phyloP scores from a whole-genome alignment of 345 rosid genomes.

The Dipteronia dyeriana region DNA sequence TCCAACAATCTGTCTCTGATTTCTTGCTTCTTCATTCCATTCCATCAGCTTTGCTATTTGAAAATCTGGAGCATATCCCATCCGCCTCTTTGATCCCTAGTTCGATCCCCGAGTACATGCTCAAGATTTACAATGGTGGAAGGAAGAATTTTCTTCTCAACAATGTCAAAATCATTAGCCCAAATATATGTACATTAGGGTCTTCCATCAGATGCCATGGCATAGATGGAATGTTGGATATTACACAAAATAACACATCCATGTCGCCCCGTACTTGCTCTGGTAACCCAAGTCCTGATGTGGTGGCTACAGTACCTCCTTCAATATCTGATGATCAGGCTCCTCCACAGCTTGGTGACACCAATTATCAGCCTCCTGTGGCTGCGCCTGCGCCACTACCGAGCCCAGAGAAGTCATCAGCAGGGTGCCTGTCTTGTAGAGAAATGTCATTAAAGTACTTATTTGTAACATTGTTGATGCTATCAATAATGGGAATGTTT shows the following conservation, averaged over 20 bases:
- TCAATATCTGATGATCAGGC: background rate
- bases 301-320: background rate
- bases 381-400: too few species aligned
- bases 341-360: background rate
- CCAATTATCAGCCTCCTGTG: background rate
- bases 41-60: slow-evolving; percentile 68
- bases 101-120: slow-evolving; percentile 45
- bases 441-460: background rate
- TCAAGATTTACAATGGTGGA: slow-evolving; percentile 53
- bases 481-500: background rate
- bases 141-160: slow-evolving; percentile 52
- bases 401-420: background rate
- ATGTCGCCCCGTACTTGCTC: background rate
- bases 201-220: slow-evolving; percentile 81
- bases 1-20: slow-evolving; percentile 32
- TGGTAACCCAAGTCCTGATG: background rate
- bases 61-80: slow-evolving; percentile 59
- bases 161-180: slow-evolving; percentile 59
- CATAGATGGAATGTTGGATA: slow-evolving; percentile 49
- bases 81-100: slow-evolving; percentile 60
- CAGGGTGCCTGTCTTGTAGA: background rate
- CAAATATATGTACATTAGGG: slow-evolving; percentile 57
- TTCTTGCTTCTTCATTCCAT: slow-evolving; percentile 78
- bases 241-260: background rate
- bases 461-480: background rate